Conservation (phyloP, 495 filamentous ascomycete species). For the Chaetomidium leptoderma region DNA sequence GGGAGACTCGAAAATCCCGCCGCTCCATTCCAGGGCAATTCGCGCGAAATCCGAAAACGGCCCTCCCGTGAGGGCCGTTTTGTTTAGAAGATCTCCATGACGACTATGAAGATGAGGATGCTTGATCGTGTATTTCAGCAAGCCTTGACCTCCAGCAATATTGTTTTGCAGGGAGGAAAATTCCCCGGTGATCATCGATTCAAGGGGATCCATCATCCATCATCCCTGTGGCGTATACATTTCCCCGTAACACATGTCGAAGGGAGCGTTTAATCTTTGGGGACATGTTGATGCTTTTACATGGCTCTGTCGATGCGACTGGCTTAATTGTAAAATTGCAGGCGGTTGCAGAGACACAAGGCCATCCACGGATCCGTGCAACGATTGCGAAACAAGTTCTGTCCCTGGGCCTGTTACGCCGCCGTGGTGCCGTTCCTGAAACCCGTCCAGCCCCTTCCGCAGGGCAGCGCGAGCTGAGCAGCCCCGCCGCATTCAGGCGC, state of each 20-base stretch:
- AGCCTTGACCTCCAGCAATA: not conserved
- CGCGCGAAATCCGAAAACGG: not conserved
- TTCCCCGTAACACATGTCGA: too few species aligned
- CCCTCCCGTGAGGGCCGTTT: not conserved
- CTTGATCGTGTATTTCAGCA: not conserved
- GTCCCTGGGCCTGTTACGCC: not conserved
- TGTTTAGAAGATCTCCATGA: too few species aligned
- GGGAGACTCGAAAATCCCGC: not conserved
- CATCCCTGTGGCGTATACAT: too few species aligned
- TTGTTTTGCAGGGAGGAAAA: too few species aligned
- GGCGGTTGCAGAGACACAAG: not conserved
- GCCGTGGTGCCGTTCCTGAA: conserved; percentile 13
- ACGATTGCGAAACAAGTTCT: not conserved
- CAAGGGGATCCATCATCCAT: too few species aligned
- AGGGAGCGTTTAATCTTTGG: too few species aligned
- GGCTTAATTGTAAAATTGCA: not conserved
- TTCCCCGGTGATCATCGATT: too few species aligned
- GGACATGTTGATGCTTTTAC: not conserved
- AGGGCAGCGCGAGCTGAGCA: conserved; percentile 6
- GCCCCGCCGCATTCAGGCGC: conserved; percentile 14
- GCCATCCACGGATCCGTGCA: conserved; percentile 1
- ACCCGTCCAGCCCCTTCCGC: conserved; percentile 13
- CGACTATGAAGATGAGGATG: too few species aligned
- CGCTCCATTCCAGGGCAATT: not conserved
- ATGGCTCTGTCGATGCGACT: not conserved